These are phyloP conservation scores for Aspergillus aculeatus DNA, from an alignment of 2,329 filamentous ascomycete species.

Conservation along the genomic window DNA sequence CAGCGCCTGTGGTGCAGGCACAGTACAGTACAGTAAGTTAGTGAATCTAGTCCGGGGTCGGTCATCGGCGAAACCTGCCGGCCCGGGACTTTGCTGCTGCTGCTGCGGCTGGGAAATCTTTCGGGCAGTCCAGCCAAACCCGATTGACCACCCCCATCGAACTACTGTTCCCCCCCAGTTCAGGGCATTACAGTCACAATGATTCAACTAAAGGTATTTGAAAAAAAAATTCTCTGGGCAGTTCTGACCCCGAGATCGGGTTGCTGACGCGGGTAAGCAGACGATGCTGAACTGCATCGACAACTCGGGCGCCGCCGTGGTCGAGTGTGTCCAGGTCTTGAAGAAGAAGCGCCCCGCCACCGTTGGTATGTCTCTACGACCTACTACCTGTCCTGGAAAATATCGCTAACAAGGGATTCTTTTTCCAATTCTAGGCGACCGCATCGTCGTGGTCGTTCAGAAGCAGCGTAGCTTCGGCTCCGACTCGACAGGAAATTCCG, in stretches of 20 bases:
- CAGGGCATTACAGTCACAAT: conserved; percentile 58
- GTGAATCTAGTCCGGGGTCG: conserved; percentile 18
- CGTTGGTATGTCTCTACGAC: conserved; percentile 64
- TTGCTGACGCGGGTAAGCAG: conserved; percentile 48
- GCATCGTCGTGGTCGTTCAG: conserved; percentile 95
- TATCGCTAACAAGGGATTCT: conserved; percentile 8
- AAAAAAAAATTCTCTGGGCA: not conserved
- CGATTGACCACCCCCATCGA: not conserved
- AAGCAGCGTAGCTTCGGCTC: conserved; percentile 80
- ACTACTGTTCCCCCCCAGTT: conserved; percentile 2
- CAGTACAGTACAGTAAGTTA: too few species aligned
- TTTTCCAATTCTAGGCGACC: conserved; percentile 67
- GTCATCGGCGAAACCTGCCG: conserved; percentile 28
- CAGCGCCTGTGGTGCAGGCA: too few species aligned
- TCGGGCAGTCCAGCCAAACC: conserved; percentile 10
- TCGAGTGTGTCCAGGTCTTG: conserved; percentile 92
- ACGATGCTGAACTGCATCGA: conserved; percentile 99
- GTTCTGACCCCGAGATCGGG: not conserved
- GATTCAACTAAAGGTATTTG: conserved; percentile 79
- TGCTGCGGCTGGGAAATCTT: conserved; percentile 18
- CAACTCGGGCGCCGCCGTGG: conserved; percentile 95
- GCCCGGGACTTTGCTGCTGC: conserved; percentile 9
- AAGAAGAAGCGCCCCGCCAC: conserved; percentile 82
- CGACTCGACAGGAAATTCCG: conserved; percentile 69
- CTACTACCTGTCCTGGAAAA: not conserved